Evolutionary conservation across 1,284 basidiomycete genomes (phyloP).

Genomic region (Mycena citricolor): DNA sequence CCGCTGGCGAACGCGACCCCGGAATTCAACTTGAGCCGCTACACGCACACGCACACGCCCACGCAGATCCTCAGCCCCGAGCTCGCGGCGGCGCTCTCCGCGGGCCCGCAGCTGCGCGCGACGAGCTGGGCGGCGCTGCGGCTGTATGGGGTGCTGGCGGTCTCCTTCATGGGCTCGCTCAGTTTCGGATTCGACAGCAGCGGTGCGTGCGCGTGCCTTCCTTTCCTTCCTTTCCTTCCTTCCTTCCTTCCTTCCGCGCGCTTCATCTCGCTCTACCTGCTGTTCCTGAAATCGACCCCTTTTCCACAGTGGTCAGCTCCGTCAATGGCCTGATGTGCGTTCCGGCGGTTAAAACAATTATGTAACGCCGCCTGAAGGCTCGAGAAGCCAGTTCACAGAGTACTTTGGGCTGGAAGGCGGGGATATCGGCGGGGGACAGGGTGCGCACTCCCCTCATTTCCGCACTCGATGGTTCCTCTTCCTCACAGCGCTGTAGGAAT

Average conservation of each 20-base stretch:
- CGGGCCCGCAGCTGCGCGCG: conserved; percentile 33
- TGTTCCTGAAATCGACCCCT: too few relatives aligned
- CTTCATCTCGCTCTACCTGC: background rate
- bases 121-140: conserved; percentile 36
- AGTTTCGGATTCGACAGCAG: conserved; percentile 45
- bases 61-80: conserved; percentile 13
- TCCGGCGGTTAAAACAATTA: background rate
- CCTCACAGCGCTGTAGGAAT: too few relatives aligned
- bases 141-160: conserved; percentile 38
- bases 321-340: conserved; percentile 46
- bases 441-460: too few relatives aligned
- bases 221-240: too few relatives aligned
- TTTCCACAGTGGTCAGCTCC: conserved; percentile 39
- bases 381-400: conserved; percentile 40
- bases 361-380: background rate
- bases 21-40: too few relatives aligned
- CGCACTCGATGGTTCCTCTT: too few relatives aligned
- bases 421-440: conserved; percentile 39
- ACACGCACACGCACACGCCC: too few relatives aligned
- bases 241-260: conserved; percentile 3
- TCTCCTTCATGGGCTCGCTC: conserved; percentile 43
- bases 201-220: too few relatives aligned
- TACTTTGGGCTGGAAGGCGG: conserved; percentile 40
- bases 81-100: conserved; percentile 11
- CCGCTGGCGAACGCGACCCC: too few relatives aligned